Conservation (phyloP, 2,329 filamentous ascomycete genomes). For the Aureobasidium vineae region DNA sequence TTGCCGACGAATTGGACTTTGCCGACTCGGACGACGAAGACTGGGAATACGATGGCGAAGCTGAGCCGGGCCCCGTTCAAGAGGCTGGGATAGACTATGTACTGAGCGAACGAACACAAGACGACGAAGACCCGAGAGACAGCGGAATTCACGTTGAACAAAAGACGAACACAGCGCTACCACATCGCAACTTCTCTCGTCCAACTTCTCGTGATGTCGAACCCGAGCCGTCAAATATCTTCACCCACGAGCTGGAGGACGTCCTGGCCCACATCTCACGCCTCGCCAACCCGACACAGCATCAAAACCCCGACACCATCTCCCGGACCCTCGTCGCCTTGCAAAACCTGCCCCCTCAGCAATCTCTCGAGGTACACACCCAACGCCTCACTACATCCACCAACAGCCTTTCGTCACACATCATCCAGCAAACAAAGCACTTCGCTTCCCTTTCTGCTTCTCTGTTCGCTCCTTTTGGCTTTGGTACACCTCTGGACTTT, state of each 20-base stretch:
- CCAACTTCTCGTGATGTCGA: slow-evolving; percentile 24
- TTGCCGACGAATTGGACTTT: slow-evolving; percentile 78
- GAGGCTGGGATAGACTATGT: slow-evolving; percentile 22
- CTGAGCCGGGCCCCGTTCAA: background rate
- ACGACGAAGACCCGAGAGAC: slow-evolving; percentile 43
- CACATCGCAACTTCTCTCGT: slow-evolving; percentile 36
- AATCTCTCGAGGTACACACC: slow-evolving; percentile 37
- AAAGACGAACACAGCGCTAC: slow-evolving; percentile 39
- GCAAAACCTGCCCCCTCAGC: slow-evolving; percentile 40
- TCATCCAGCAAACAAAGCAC: slow-evolving; percentile 71
- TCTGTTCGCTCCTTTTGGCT: slow-evolving; percentile 66
- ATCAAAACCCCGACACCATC: slow-evolving; percentile 37
- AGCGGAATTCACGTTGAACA: slow-evolving; percentile 48
- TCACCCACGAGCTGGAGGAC: slow-evolving; percentile 45
- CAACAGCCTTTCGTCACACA: slow-evolving; percentile 62
- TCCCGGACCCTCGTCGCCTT: slow-evolving; percentile 36
- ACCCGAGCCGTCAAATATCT: slow-evolving; percentile 5
- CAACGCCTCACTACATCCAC: slow-evolving; percentile 39
- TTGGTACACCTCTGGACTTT: slow-evolving; percentile 61
- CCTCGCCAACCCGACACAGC: slow-evolving; percentile 35
- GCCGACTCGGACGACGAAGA: slow-evolving; percentile 53
- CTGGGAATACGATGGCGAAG: slow-evolving; percentile 28
- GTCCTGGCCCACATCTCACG: slow-evolving; percentile 37
- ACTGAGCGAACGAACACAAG: slow-evolving; percentile 32
- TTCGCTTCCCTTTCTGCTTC: slow-evolving; percentile 70